Evolutionary conservation across 495 filamentous ascomycete species (phyloP).

Genomic region (Xeromyces bisporus): DNA sequence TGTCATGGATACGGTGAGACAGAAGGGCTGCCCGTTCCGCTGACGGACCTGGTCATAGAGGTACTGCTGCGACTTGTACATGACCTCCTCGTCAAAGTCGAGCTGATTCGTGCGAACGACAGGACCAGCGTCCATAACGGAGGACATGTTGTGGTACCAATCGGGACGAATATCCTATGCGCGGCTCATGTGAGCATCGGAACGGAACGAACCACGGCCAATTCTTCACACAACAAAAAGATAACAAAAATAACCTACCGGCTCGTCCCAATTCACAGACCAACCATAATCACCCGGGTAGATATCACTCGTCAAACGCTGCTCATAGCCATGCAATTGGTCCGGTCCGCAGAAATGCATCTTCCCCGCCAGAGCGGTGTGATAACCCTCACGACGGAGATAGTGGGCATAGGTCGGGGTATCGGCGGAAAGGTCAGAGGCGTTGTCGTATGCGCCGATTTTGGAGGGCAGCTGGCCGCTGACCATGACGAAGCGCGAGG

Average conservation of each 20-base stretch:
- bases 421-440: constrained; percentile 54
- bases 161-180: constrained; percentile 53
- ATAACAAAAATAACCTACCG: too few species aligned
- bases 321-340: constrained; percentile 80
- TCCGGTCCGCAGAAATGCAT: constrained; percentile 88
- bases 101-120: constrained; percentile 80
- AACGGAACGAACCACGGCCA: too few species aligned
- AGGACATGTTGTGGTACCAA: constrained; percentile 87
- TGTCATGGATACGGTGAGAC: constrained; percentile 75
- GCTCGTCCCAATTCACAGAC: constrained; percentile 80
- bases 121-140: constrained; percentile 67
- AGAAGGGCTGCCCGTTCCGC: constrained; percentile 55
- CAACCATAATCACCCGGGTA: constrained; percentile 85
- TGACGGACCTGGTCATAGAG: constrained; percentile 68
- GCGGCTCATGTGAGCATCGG: too few species aligned
- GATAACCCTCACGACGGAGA: constrained; percentile 65
- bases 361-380: constrained; percentile 79
- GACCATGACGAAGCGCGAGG: constrained; percentile 77
- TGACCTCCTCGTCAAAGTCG: constrained; percentile 88
- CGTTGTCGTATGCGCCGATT: constrained; percentile 80
- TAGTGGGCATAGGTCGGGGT: constrained; percentile 80
- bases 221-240: too few species aligned
- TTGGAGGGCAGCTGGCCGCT: constrained; percentile 73
- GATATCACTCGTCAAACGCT: constrained; percentile 76
- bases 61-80: constrained; percentile 69